Percentiles rank a stretch among this genome's conserved stretches.
phyloP scores from a whole-genome alignment of 2,329 filamentous ascomycete species.

The Penicillium sp. region DNA sequence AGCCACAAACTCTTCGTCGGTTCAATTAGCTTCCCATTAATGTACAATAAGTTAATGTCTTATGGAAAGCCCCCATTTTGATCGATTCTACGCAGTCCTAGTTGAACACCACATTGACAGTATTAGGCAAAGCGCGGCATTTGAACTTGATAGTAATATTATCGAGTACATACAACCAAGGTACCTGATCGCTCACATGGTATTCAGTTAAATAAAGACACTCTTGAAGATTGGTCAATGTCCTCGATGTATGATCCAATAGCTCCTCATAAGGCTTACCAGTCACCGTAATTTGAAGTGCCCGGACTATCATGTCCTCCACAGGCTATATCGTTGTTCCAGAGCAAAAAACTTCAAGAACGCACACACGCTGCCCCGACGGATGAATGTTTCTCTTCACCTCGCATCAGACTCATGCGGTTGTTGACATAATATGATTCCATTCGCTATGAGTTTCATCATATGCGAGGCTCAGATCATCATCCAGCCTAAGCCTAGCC shows the following conservation, averaged over 20 bases:
- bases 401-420: not conserved
- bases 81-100: not conserved
- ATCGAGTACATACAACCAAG: too few relatives aligned
- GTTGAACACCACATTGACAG: too few relatives aligned
- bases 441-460: not conserved
- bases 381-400: not conserved
- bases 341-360: too few relatives aligned
- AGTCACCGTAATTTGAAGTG: too few relatives aligned
- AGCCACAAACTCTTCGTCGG: not conserved
- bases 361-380: too few relatives aligned
- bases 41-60: not conserved
- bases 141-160: too few relatives aligned
- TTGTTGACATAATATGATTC: not conserved
- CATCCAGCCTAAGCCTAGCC: not conserved
- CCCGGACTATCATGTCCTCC: too few relatives aligned
- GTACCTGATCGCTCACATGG: not conserved
- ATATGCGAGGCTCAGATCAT: not conserved
- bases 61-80: not conserved
- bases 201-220: too few relatives aligned
- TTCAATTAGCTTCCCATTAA: not conserved
- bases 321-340: too few relatives aligned
- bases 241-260: not conserved
- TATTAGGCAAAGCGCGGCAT: too few relatives aligned
- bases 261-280: too few relatives aligned
- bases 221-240: not conserved